These are phyloP conservation scores for Alnus glutinosa DNA, from an alignment of 306 rosid genomes.

Conservation along the genomic window DNA sequence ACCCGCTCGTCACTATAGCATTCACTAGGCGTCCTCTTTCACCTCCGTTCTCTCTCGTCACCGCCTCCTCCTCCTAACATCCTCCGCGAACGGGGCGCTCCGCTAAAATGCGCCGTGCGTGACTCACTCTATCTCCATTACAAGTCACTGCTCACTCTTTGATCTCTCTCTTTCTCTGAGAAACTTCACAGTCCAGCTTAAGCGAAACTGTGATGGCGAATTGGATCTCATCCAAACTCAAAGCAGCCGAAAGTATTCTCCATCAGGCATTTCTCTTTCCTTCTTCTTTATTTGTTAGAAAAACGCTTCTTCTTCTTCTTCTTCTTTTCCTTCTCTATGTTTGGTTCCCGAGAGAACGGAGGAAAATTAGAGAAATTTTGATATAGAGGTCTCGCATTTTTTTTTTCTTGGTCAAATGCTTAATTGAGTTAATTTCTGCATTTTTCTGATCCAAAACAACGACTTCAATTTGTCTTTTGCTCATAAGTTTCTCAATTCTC, in stretches of 20 bases:
- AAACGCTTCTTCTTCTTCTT: not conserved
- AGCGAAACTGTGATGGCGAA: slow-evolving; percentile 59
- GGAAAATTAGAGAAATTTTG: not conserved
- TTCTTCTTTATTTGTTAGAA: not conserved
- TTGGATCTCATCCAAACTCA: slow-evolving; percentile 98
- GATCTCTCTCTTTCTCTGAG: slow-evolving; percentile 1
- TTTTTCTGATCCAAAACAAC: slow-evolving; percentile 14
- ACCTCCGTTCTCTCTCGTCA: not conserved
- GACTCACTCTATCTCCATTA: not conserved
- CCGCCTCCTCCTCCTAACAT: not conserved
- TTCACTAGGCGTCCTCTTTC: not conserved
- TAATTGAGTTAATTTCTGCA: not conserved
- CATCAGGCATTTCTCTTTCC: slow-evolving; percentile 64
- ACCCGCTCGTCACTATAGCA: not conserved
- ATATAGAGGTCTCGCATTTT: not conserved
- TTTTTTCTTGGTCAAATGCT: not conserved
- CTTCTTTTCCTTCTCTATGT: not conserved
- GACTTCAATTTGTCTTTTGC: not conserved
- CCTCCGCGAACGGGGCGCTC: slow-evolving; percentile 16
- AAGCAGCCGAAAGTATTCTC: slow-evolving; percentile 90
- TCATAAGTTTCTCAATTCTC: slow-evolving; percentile 1
- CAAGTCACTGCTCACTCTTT: too few relatives aligned
- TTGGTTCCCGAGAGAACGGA: slow-evolving; percentile 11
- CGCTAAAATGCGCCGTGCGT: slow-evolving; percentile 19
- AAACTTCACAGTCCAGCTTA: slow-evolving; percentile 16